Evolutionary conservation across 768 basidiomycete species (phyloP).

Genomic region (Crassisporium funariophilum): DNA sequence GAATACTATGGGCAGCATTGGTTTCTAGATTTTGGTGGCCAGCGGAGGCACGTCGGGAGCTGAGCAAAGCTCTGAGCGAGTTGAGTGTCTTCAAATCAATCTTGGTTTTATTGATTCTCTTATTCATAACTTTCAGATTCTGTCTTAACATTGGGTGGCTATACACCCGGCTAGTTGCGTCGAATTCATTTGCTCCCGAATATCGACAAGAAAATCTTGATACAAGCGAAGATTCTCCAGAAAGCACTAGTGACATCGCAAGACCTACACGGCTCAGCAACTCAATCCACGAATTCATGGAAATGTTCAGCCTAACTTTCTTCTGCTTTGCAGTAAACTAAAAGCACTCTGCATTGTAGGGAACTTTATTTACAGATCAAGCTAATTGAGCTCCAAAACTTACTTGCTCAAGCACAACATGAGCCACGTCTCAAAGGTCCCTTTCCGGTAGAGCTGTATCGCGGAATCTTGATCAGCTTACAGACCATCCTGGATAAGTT

Average conservation of each 20-base stretch:
- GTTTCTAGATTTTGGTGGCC: conserved; percentile 97
- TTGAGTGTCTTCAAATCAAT: conserved; percentile 30
- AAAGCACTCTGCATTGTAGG: conserved; percentile 50
- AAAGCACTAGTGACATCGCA: conserved; percentile 12
- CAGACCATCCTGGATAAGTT: conserved; percentile 87
- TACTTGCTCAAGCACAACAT: conserved; percentile 88
- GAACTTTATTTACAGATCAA: conserved; percentile 94
- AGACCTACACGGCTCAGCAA: conserved; percentile 49
- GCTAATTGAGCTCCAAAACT: conserved; percentile 79
- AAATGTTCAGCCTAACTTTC: conserved; percentile 58
- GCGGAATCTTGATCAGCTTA: conserved; percentile 76
- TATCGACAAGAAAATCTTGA: conserved; percentile 32
- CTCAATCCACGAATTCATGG: conserved; percentile 87
- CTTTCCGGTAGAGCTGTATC: conserved; percentile 86
- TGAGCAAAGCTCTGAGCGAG: conserved; percentile 87
- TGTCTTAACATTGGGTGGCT: conserved; percentile 94
- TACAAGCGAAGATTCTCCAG: conserved; percentile 13
- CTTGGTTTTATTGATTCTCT: not conserved
- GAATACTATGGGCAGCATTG: conserved; percentile 87
- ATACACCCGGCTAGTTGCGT: conserved; percentile 88
- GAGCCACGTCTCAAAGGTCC: conserved; percentile 96
- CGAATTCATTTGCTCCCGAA: conserved; percentile 75
- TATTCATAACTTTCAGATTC: conserved; percentile 54
- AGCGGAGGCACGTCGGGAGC: conserved; percentile 85
- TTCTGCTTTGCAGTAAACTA: not conserved